These are phyloP conservation scores for Candida verbasci DNA, from an alignment of 805 yeast species.

Conservation along the genomic window DNA sequence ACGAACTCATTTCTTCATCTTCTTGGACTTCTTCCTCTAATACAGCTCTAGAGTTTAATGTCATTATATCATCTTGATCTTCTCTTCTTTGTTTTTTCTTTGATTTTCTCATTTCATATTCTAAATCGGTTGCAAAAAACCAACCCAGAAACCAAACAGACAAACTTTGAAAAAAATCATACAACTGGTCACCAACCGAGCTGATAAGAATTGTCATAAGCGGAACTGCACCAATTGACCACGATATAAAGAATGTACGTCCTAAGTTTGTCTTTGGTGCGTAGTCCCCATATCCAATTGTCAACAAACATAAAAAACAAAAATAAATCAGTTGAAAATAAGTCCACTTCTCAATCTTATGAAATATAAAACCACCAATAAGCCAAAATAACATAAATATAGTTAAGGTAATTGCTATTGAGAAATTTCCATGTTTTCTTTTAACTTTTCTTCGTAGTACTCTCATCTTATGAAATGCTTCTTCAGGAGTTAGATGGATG, in stretches of 20 bases:
- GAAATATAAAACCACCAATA: conserved; percentile 66
- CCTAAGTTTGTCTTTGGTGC: conserved; percentile 64
- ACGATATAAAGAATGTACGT: conserved; percentile 64
- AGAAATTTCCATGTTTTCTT: conserved; percentile 31
- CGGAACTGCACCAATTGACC: conserved; percentile 85
- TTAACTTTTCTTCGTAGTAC: conserved; percentile 41
- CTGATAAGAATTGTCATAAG: conserved; percentile 79
- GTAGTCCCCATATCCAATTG: conserved; percentile 83
- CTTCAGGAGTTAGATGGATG: conserved; percentile 30
- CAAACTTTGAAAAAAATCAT: conserved; percentile 21
- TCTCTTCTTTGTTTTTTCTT: conserved; percentile 5
- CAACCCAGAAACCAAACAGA: conserved; percentile 7
- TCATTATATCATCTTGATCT: conserved; percentile 6
- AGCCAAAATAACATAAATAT: conserved; percentile 61
- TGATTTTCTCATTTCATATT: conserved; percentile 1
- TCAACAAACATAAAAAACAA: conserved; percentile 66
- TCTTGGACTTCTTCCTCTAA: conserved; percentile 11
- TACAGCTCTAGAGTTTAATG: conserved; percentile 6
- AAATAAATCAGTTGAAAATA: conserved; percentile 74
- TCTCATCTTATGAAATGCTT: conserved; percentile 56
- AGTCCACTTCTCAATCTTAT: conserved; percentile 61
- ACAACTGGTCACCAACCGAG: conserved; percentile 60
- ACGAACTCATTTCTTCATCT: conserved; percentile 6
- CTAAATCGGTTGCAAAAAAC: conserved; percentile 6
- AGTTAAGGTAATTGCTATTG: conserved; percentile 36